phyloP scores from a whole-genome alignment of 306 rosid species.

The Sindora glabra region DNA sequence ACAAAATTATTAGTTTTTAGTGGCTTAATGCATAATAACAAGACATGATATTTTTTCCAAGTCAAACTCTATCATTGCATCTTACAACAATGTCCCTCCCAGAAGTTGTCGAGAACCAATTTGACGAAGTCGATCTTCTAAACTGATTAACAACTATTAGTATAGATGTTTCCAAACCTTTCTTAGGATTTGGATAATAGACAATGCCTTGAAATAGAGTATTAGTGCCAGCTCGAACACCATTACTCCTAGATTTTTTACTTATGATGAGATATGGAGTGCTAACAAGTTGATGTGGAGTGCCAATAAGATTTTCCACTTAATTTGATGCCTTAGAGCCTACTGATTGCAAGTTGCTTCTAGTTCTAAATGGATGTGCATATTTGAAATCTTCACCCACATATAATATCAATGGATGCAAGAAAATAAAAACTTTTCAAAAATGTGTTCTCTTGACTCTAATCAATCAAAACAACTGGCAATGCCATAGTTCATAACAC shows the following conservation, averaged over 20 bases:
- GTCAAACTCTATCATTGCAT: conserved; percentile 57
- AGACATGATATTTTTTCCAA: neutral
- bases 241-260: conserved; percentile 30
- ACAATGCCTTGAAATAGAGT: conserved; percentile 38
- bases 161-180: conserved; percentile 64
- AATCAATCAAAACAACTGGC: conserved; percentile 16
- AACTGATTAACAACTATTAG: conserved; percentile 75
- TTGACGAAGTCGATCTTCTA: conserved; percentile 64
- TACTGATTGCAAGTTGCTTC: conserved; percentile 25
- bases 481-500: conserved; percentile 1
- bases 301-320: conserved; percentile 15
- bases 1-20: conserved; percentile 2
- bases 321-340: conserved; percentile 30
- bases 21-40: neutral
- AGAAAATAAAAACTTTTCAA: conserved; percentile 22
- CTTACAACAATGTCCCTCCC: conserved; percentile 52
- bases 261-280: conserved; percentile 21
- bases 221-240: conserved; percentile 27
- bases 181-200: conserved; percentile 43
- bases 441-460: conserved; percentile 32
- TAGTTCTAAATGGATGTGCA: conserved; percentile 30
- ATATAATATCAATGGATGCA: conserved; percentile 12
- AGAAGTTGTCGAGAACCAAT: conserved; percentile 22
- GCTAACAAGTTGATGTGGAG: conserved; percentile 19
- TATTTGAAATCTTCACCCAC: conserved; percentile 16